phyloP scores from a whole-genome alignment of 805 yeast genomes.

The Cyberlindnera maclurae region DNA sequence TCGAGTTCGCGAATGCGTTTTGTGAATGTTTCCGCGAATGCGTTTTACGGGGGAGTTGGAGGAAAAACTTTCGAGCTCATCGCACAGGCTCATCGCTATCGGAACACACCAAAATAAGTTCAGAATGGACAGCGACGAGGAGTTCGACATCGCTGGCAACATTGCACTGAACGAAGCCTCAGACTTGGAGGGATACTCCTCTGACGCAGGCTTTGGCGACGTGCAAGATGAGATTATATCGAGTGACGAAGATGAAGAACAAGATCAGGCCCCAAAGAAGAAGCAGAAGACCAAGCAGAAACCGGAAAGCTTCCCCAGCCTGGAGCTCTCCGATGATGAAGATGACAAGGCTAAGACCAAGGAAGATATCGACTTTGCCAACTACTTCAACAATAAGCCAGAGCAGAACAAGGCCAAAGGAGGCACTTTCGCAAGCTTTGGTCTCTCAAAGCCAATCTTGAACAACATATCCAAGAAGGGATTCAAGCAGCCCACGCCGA shows the following conservation, averaged over 20 bases:
- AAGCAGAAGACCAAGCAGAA: slow-evolving; percentile 14
- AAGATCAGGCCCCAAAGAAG: slow-evolving; percentile 21
- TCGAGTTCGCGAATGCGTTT: neutral
- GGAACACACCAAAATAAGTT: no score
- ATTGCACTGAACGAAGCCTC: slow-evolving; percentile 42
- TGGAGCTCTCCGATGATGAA: slow-evolving; percentile 50
- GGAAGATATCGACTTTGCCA: slow-evolving; percentile 41
- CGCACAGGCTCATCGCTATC: neutral
- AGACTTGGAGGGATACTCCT: slow-evolving; percentile 29
- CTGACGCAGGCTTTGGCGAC: slow-evolving; percentile 26
- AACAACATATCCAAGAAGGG: slow-evolving; percentile 77
- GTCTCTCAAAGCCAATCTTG: slow-evolving; percentile 66
- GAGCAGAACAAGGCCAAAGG: slow-evolving; percentile 53
- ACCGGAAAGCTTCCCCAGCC: slow-evolving; percentile 34
- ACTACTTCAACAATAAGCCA: slow-evolving; percentile 36
- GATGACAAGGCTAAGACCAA: slow-evolving; percentile 26
- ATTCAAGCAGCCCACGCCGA: slow-evolving; percentile 93
- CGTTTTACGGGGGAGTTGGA: neutral
- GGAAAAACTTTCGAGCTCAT: slow-evolving; percentile 1
- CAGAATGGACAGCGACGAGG: slow-evolving; percentile 26
- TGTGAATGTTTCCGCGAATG: neutral
- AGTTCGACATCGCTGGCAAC: slow-evolving; percentile 55
- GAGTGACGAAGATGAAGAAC: slow-evolving; percentile 38
- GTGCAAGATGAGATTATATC: slow-evolving; percentile 48
- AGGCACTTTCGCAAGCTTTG: slow-evolving; percentile 87